phyloP scores from a whole-genome alignment of 2,329 filamentous ascomycete species.

The Fusarium tupiense region DNA sequence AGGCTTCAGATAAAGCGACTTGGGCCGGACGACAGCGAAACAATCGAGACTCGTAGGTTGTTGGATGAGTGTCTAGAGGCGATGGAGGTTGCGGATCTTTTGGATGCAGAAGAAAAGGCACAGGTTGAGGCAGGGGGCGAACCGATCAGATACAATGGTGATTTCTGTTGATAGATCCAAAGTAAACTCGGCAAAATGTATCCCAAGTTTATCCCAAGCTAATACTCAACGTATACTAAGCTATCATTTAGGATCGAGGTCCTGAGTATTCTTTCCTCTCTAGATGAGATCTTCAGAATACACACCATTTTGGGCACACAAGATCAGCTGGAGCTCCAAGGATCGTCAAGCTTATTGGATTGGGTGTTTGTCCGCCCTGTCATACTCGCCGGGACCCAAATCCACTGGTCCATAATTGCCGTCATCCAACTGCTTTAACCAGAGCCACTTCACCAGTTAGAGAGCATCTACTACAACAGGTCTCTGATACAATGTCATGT shows the following conservation, averaged over 20 bases:
- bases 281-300: neutral
- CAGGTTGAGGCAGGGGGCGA: neutral
- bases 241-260: neutral
- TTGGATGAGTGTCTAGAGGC: neutral
- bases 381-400: too few relatives aligned
- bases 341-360: neutral
- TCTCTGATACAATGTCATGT: neutral
- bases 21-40: neutral
- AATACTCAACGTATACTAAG: neutral
- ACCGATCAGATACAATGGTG: neutral
- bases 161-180: too few relatives aligned
- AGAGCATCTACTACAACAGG: neutral
- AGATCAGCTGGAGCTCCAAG: neutral
- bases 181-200: neutral
- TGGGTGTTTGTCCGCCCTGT: neutral
- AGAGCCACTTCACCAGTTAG: fast-evolving
- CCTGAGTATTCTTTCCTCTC: neutral
- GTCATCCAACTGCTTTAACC: neutral
- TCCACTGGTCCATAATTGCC: neutral
- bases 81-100: neutral
- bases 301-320: neutral
- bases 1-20: neutral
- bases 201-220: neutral
- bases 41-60: neutral
- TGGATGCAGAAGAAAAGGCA: conserved; percentile 1